These are phyloP conservation scores for Tylopilus cervinicoccineus DNA, from an alignment of 768 basidiomycete species.

Conservation along the genomic window DNA sequence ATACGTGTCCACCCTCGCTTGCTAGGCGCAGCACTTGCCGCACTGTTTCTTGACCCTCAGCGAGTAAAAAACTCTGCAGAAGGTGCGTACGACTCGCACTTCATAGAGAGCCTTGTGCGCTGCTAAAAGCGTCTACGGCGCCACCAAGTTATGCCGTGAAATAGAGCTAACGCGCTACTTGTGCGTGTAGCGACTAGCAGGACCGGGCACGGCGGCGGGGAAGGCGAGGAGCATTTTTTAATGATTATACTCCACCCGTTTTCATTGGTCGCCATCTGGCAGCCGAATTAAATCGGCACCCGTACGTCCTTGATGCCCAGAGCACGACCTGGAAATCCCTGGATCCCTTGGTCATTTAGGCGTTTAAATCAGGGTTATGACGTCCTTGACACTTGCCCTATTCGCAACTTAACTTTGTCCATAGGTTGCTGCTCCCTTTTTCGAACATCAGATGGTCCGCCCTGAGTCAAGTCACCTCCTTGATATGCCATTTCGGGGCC, in stretches of 20 bases:
- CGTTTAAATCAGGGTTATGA: conserved; percentile 25
- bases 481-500: conserved; percentile 18
- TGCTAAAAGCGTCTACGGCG: conserved; percentile 6
- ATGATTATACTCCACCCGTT: conserved; percentile 3
- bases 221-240: conserved; percentile 2
- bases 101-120: conserved; percentile 4
- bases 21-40: conserved; percentile 13
- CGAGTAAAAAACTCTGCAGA: conserved; percentile 1
- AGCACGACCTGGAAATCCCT: conserved; percentile 7
- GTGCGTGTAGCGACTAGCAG: conserved; percentile 11
- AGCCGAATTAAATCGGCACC: conserved; percentile 12
- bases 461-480: conserved; percentile 11
- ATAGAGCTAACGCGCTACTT: not conserved
- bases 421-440: conserved; percentile 1
- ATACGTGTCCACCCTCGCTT: conserved; percentile 18
- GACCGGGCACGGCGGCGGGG: conserved; percentile 11
- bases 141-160: conserved; percentile 10
- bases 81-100: conserved; percentile 14
- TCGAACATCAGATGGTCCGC: conserved; percentile 4
- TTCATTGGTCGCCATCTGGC: not conserved
- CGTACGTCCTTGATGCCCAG: conserved; percentile 1
- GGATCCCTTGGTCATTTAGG: conserved; percentile 2
- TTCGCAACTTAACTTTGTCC: conserved; percentile 28
- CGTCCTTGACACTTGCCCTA: conserved; percentile 14
- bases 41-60: conserved; percentile 5